Evolutionary conservation across 129 eudicot species (phyloP).

Genomic region (Ambrosia trifida): DNA sequence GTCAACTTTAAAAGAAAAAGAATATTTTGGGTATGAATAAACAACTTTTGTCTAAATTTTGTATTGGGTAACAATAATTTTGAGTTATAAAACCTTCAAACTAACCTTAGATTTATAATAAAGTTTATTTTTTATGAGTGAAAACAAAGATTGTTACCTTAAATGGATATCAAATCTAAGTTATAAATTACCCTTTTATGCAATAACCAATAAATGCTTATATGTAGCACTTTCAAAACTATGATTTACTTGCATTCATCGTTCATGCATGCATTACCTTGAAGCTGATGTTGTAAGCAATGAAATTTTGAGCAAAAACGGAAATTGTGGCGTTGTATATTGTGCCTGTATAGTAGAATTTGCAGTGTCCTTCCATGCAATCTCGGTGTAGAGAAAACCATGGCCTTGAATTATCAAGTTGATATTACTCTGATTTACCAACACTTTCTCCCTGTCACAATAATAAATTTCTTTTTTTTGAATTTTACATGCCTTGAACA

Average conservation of each 20-base stretch:
- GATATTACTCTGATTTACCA: conserved; percentile 50
- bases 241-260: conserved; percentile 12
- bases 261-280: conserved; percentile 49
- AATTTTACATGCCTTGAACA: neutral
- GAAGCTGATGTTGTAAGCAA: conserved; percentile 86
- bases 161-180: no score
- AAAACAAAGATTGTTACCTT: no score
- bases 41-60: neutral
- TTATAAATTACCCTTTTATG: no score
- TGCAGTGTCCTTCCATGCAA: conserved; percentile 87
- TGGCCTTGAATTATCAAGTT: conserved; percentile 77
- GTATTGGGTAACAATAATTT: neutral
- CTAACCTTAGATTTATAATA: no score
- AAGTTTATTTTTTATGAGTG: no score
- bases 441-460: conserved; percentile 72
- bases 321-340: conserved; percentile 55
- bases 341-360: conserved; percentile 87
- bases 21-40: neutral
- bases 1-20: neutral
- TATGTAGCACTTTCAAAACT: neutral
- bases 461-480: neutral
- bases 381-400: conserved; percentile 71
- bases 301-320: conserved; percentile 59
- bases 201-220: no score
- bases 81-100: neutral